phyloP scores from a whole-genome alignment of 805 yeast species.

The Yarrowia osloensis region DNA sequence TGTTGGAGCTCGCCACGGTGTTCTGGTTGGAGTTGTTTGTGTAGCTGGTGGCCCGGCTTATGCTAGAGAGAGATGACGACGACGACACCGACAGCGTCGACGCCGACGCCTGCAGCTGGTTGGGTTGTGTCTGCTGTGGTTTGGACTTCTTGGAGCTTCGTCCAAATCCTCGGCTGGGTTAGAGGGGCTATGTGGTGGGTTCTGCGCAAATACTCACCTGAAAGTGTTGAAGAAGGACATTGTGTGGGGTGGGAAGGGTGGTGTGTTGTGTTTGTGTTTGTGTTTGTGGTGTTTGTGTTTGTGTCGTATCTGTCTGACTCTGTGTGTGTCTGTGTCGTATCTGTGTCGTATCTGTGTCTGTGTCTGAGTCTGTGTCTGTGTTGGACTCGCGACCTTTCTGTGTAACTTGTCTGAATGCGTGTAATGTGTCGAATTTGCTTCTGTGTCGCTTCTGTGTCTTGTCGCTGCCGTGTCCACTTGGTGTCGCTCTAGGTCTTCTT shows the following conservation, averaged over 20 bases:
- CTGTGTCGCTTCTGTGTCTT: neutral
- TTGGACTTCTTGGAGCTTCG: constrained; percentile 54
- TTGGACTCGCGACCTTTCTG: too few relatives aligned
- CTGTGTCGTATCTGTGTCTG: neutral
- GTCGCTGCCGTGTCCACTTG: too few relatives aligned
- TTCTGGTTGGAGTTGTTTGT: constrained; percentile 32
- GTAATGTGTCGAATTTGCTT: neutral
- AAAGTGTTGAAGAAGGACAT: constrained; percentile 43
- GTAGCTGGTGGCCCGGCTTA: constrained; percentile 34
- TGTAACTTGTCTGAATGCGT: neutral
- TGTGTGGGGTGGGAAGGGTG: too few relatives aligned
- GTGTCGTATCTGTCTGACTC: neutral
- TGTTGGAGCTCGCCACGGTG: constrained; percentile 14
- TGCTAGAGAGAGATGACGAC: constrained; percentile 39
- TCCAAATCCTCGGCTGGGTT: constrained; percentile 55
- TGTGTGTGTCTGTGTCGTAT: neutral
- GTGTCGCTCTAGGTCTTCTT: too few relatives aligned
- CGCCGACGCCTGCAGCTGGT: constrained; percentile 39
- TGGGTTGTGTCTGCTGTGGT: constrained; percentile 43
- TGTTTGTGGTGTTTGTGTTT: neutral
- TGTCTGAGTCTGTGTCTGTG: neutral
- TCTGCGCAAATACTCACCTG: constrained; percentile 36
- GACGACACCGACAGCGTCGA: constrained; percentile 34
- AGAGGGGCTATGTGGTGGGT: constrained; percentile 32
- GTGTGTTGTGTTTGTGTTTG: neutral